Conservation (phyloP, 1,284 basidiomycete genomes). For the Austroboletus niveus region DNA sequence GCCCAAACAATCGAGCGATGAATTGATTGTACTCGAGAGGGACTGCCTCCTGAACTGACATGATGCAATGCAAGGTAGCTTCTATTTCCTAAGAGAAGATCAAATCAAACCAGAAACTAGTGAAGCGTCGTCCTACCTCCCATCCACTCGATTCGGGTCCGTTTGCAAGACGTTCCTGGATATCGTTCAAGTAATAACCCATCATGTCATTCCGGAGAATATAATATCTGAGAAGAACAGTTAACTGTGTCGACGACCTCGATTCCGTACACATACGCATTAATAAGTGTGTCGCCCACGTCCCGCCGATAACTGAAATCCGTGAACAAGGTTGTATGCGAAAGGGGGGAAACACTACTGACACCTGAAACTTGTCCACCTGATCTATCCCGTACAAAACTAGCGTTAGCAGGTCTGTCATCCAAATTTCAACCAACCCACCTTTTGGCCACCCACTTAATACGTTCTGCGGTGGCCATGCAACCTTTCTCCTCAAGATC, state of each 20-base stretch:
- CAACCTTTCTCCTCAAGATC: constrained; percentile 69
- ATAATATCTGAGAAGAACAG: constrained; percentile 65
- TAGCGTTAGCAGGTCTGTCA: constrained; percentile 8
- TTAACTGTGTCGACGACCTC: constrained; percentile 3
- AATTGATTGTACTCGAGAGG: constrained; percentile 68
- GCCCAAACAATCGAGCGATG: constrained; percentile 68
- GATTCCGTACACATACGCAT: constrained; percentile 59
- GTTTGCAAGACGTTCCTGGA: constrained; percentile 50
- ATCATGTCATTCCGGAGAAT: constrained; percentile 82
- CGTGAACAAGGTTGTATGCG: constrained; percentile 12
- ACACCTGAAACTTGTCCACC: constrained; percentile 74
- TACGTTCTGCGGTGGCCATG: constrained; percentile 55
- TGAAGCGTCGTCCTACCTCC: constrained; percentile 56
- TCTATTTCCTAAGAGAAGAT: constrained; percentile 67
- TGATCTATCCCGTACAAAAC: constrained; percentile 49
- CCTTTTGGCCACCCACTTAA: constrained; percentile 67
- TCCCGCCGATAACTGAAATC: constrained; percentile 74
- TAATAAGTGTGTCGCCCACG: constrained; percentile 87
- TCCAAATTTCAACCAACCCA: constrained; percentile 30
- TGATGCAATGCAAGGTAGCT: constrained; percentile 79
- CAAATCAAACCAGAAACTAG: not conserved
- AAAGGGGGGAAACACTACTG: constrained; percentile 26
- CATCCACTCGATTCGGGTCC: constrained; percentile 45
- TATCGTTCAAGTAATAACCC: constrained; percentile 61
- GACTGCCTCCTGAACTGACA: constrained; percentile 83